A percentile compares a stretch with the other conserved stretches of the same genome.
These are phyloP conservation scores for Basidiobolus meristosporus DNA, from an alignment of 371 early-diverging fungal species.

Conservation along the genomic window DNA sequence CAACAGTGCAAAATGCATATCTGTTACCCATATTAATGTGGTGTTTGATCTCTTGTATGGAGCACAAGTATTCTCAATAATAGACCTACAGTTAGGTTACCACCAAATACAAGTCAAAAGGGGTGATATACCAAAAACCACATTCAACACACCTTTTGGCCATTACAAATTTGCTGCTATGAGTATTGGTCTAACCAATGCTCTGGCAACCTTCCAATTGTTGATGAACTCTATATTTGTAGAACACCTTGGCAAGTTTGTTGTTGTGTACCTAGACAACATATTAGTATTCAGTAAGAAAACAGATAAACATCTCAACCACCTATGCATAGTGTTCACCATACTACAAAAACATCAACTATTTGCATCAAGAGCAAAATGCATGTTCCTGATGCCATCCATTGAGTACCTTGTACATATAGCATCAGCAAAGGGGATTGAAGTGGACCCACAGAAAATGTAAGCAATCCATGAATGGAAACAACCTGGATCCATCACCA, in stretches of 20 bases:
- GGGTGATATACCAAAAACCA: slow-evolving; percentile 9
- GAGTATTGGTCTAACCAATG: slow-evolving; percentile 23
- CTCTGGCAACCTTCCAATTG: slow-evolving; percentile 17
- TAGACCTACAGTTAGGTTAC: slow-evolving; percentile 14
- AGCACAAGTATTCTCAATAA: slow-evolving; percentile 7
- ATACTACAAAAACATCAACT: too few relatives aligned
- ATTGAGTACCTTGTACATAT: too few relatives aligned
- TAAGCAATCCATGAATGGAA: slow-evolving; percentile 1
- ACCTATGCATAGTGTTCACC: slow-evolving; percentile 16
- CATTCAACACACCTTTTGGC: slow-evolving; percentile 10
- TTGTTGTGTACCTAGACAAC: slow-evolving; percentile 28
- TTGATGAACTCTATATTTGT: slow-evolving; percentile 14
- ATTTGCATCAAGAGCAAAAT: too few relatives aligned
- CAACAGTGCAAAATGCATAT: slow-evolving; percentile 6
- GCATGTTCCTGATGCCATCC: too few relatives aligned
- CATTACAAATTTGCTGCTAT: too few relatives aligned
- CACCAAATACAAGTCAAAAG: slow-evolving; percentile 5
- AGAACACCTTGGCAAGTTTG: slow-evolving; percentile 12
- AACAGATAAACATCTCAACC: slow-evolving; percentile 15
- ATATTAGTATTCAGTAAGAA: slow-evolving; percentile 24
- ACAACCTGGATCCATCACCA: slow-evolving; percentile 8
- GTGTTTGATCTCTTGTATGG: slow-evolving; percentile 7
- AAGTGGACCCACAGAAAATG: slow-evolving; percentile 7
- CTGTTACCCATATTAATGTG: slow-evolving; percentile 14
- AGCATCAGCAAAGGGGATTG: not conserved